Evolutionary conservation across 2,329 filamentous ascomycete genomes (phyloP), one percentile per base, ranked within the genome.

Genomic region (Chrysosporium queenslandicum): DNA sequence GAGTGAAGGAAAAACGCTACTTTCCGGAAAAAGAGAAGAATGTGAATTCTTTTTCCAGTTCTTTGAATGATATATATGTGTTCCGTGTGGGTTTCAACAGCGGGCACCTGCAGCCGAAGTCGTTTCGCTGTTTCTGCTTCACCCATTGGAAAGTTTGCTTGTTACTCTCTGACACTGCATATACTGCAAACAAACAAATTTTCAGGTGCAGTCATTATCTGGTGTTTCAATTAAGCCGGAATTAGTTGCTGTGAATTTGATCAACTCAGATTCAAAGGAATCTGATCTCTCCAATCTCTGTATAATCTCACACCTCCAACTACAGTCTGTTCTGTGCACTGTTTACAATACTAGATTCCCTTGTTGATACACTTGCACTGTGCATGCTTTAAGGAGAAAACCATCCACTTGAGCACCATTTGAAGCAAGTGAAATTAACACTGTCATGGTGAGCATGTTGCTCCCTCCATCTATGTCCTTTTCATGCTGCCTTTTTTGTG

Each of bases 181-280:
- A 36, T n/a, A 12, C 42, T 46, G 43, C 45, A 47, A 47, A 37
- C 45, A 47, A 47, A n/a, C n/a, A n/a, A n/a, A n/a, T n/a, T n/a
- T n/a, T n/a, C n/a, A n/a, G n/a, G n/a, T n/a, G n/a, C n/a, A n/a
- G n/a, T n/a, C n/a, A n/a, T n/a, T n/a, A n/a, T n/a, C n/a, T n/a
- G n/a, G n/a, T 23, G 14, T 43, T 29, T 27, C 23, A 29, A 16
- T 27, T 2, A n/a, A 27, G 23, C 40, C 23, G 21, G 23, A 27
- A n/a, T 43, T 27, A 23, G 21, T 27, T 27, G 37, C 37, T 11
- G 4, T 23, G 11, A 11, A 40, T 23, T 40, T 23, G 6, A 4
- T 12, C n/a, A n/a, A n/a, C 12, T 36, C 8, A 11, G 1, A 12
- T 36, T 14, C 11, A 36, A 36, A 36, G 32, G 32, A n/a, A 11